phyloP scores from a whole-genome alignment of 1,139 yeast species.

The Yamadazyma dendronema region DNA sequence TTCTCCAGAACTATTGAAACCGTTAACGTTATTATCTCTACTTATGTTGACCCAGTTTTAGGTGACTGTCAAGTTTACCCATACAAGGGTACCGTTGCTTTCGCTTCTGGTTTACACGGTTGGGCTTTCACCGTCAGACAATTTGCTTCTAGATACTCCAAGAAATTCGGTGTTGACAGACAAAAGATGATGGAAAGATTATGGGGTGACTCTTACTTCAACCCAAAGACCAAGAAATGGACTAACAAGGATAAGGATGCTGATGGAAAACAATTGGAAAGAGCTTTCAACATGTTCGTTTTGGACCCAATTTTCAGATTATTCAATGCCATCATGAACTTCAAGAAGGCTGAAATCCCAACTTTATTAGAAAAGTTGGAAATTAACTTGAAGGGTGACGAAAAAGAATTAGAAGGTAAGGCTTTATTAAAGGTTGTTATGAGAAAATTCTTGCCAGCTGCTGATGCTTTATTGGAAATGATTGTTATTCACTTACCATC shows the following conservation, averaged over 20 bases:
- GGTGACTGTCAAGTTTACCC: constrained; percentile 99
- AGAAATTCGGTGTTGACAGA: constrained; percentile 99
- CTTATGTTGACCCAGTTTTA: constrained; percentile 84
- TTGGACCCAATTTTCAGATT: constrained; percentile 97
- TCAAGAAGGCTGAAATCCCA: constrained; percentile 89
- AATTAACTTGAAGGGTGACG: constrained; percentile 85
- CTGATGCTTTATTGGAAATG: constrained; percentile 99
- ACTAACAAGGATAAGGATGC: constrained; percentile 95
- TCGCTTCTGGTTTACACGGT: constrained; percentile 99
- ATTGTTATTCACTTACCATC: constrained; percentile 98
- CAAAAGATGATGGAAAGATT: constrained; percentile 97
- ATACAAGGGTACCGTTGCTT: constrained; percentile 98
- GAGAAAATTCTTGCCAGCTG: constrained; percentile 99
- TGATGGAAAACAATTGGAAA: constrained; percentile 91
- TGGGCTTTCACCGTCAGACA: constrained; percentile 99
- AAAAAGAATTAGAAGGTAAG: constrained; percentile 97
- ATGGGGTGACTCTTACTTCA: constrained; percentile 99
- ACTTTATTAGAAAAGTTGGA: constrained; percentile 88
- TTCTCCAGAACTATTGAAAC: constrained; percentile 99
- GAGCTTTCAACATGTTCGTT: constrained; percentile 99
- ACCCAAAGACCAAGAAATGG: constrained; percentile 99
- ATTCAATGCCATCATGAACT: constrained; percentile 51
- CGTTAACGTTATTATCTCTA: constrained; percentile 96
- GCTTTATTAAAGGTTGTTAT: constrained; percentile 96
- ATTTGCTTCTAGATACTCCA: constrained; percentile 96